These are phyloP conservation scores for Agaricus subrufescens DNA, from an alignment of 768 basidiomycete genomes.

Conservation along the genomic window DNA sequence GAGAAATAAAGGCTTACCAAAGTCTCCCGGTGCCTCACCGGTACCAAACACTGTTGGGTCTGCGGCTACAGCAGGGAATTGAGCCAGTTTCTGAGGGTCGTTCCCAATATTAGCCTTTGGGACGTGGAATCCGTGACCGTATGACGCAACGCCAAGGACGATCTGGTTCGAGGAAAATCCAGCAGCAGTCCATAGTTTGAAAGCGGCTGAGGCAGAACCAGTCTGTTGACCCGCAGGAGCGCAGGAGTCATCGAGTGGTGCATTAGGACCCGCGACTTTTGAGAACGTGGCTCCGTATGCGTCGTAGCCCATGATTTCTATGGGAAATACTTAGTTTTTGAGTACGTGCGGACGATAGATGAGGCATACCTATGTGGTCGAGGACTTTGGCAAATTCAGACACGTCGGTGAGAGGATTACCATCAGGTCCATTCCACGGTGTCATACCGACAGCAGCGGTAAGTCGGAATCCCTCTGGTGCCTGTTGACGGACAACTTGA, in stretches of 20 bases:
- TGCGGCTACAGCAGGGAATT: conserved; percentile 36
- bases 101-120: conserved; percentile 27
- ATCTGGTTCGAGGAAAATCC: conserved; percentile 66
- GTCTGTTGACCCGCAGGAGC: conserved; percentile 42
- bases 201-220: conserved; percentile 70
- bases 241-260: conserved; percentile 76
- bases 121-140: conserved; percentile 71
- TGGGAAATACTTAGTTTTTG: not conserved
- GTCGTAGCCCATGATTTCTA: conserved; percentile 64
- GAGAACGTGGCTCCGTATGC: conserved; percentile 44
- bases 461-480: conserved; percentile 53
- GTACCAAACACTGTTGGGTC: conserved; percentile 42
- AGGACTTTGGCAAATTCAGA: conserved; percentile 68
- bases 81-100: conserved; percentile 15
- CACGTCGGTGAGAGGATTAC: conserved; percentile 62
- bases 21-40: conserved; percentile 29
- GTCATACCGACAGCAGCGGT: conserved; percentile 38
- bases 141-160: conserved; percentile 75
- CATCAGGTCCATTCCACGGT: conserved; percentile 44
- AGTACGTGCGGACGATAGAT: not conserved
- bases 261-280: conserved; percentile 66
- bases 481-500: conserved; percentile 55
- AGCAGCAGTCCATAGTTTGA: conserved; percentile 67
- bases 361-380: conserved; percentile 35
- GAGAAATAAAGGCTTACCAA: conserved; percentile 14